phyloP scores from a whole-genome alignment of 1,139 yeast species.

The Yamadazyma songkhlaensis region DNA sequence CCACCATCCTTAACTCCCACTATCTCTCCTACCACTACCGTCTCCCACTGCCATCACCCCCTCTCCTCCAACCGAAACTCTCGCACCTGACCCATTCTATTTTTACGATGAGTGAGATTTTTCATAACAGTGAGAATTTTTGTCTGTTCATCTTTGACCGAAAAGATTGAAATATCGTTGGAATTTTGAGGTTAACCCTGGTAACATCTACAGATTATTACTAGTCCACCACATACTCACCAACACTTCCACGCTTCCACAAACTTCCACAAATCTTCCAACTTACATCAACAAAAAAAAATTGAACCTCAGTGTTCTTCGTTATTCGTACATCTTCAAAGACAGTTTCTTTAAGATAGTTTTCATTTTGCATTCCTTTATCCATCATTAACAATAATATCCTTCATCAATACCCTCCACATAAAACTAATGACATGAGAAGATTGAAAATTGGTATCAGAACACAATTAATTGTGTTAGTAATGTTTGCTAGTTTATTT shows the following conservation, averaged over 20 bases:
- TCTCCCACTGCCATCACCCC: too few relatives aligned
- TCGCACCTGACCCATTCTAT: too few relatives aligned
- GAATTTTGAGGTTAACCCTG: too few relatives aligned
- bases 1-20: neutral
- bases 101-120: slow-evolving; percentile 1
- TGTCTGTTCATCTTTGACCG: neutral
- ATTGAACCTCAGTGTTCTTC: neutral
- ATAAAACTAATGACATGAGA: slow-evolving; percentile 24
- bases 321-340: neutral
- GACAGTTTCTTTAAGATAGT: neutral
- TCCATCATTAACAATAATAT: neutral
- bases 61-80: too few relatives aligned
- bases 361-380: neutral
- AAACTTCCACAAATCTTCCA: too few relatives aligned
- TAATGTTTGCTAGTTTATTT: slow-evolving; percentile 69
- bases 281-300: too few relatives aligned
- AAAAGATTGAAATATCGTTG: too few relatives aligned
- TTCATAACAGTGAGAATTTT: slow-evolving; percentile 1
- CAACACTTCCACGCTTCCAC: too few relatives aligned
- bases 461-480: slow-evolving; percentile 78
- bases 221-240: too few relatives aligned
- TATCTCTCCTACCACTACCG: too few relatives aligned
- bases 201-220: too few relatives aligned
- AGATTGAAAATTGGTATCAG: slow-evolving; percentile 52
- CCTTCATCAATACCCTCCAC: neutral